phyloP scores from a whole-genome alignment of 2,329 filamentous ascomycete genomes.

The Sclerotinia subarctica region DNA sequence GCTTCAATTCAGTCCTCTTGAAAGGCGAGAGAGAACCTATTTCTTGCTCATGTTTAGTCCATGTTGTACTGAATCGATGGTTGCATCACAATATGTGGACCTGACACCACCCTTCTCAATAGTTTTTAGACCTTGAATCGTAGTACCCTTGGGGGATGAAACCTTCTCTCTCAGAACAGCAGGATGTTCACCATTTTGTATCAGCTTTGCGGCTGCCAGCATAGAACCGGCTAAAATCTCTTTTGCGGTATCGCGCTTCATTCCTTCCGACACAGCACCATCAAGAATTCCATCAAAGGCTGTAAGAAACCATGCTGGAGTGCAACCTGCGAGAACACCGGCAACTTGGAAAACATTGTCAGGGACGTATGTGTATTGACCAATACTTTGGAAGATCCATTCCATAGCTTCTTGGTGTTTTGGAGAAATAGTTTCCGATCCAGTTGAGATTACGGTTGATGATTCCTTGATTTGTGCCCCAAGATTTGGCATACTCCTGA shows the following conservation, averaged over 20 bases:
- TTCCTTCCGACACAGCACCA: constrained; percentile 18
- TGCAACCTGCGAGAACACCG: constrained; percentile 17
- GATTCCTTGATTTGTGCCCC: constrained; percentile 20
- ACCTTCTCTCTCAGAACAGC: constrained; percentile 19
- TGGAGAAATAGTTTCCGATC: constrained; percentile 2
- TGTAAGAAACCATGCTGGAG: constrained; percentile 18
- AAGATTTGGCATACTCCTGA: constrained; percentile 18
- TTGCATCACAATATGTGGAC: constrained; percentile 19
- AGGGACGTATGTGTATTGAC: constrained; percentile 14
- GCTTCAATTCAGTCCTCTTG: neutral
- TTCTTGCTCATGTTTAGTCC: constrained; percentile 19
- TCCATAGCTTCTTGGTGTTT: constrained; percentile 9
- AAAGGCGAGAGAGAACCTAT: neutral
- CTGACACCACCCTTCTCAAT: constrained; percentile 18
- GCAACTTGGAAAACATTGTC: constrained; percentile 17
- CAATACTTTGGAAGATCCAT: constrained; percentile 18
- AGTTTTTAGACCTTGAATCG: constrained; percentile 19
- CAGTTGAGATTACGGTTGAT: constrained; percentile 15
- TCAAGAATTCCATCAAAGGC: constrained; percentile 20
- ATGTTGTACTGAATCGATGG: constrained; percentile 15
- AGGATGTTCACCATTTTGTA: constrained; percentile 21
- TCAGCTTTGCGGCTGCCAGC: constrained; percentile 18
- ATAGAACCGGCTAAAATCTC: constrained; percentile 20
- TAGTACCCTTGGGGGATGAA: constrained; percentile 18
- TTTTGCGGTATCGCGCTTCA: constrained; percentile 12